These are phyloP conservation scores for Lactarius psammicola DNA, from an alignment of 768 basidiomycete genomes.

Conservation along the genomic window DNA sequence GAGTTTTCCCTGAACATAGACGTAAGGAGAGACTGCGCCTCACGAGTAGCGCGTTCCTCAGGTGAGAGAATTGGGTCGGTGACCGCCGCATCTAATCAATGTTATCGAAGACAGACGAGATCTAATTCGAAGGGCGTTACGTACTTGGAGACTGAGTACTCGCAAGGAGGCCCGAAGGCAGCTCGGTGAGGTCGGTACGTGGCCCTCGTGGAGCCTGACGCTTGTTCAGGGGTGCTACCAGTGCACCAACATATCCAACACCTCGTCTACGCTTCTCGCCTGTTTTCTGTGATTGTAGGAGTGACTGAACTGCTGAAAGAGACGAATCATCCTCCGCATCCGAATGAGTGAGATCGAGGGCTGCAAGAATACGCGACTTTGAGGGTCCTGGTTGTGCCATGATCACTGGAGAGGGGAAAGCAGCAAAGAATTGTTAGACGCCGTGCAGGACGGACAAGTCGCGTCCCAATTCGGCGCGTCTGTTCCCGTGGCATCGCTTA, in stretches of 20 bases:
- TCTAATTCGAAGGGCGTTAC: background rate
- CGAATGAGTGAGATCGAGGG: constrained; percentile 21
- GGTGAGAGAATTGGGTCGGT: constrained; percentile 13
- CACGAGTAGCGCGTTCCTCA: constrained; percentile 14
- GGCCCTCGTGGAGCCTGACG: constrained; percentile 5
- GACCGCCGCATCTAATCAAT: constrained; percentile 14
- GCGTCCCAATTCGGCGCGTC: constrained; percentile 11
- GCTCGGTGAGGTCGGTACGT: background rate
- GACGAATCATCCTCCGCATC: constrained; percentile 1
- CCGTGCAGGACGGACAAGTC: background rate
- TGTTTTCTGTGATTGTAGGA: background rate
- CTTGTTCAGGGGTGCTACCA: constrained; percentile 21
- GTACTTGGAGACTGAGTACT: constrained; percentile 21
- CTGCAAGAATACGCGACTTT: constrained; percentile 28
- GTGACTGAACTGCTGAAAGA: background rate
- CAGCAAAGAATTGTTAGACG: background rate
- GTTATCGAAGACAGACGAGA: background rate
- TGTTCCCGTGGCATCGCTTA: constrained; percentile 2
- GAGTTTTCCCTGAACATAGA: background rate
- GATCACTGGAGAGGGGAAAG: background rate
- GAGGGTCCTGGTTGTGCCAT: constrained; percentile 17
- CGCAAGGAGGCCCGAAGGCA: constrained; percentile 25
- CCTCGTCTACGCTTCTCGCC: constrained; percentile 24
- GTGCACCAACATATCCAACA: background rate
- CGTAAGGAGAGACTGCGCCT: constrained; percentile 10